Conservation (phyloP, 768 basidiomycete species). For the Rhodotorula babjevae region DNA sequence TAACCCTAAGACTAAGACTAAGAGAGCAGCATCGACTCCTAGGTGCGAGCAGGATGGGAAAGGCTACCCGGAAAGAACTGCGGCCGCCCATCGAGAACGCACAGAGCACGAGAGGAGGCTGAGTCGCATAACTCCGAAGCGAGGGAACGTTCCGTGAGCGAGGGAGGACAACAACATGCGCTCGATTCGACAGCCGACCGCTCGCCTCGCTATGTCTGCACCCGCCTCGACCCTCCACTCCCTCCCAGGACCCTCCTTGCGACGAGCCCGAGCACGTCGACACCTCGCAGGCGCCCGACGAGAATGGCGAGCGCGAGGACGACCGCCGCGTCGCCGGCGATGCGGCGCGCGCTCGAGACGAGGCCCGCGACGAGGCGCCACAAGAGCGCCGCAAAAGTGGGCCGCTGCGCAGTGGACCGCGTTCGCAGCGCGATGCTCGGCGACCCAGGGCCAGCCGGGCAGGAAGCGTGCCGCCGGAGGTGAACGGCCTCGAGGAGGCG, state of each 20-base stretch:
- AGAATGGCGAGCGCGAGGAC: neutral
- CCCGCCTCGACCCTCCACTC: too few species aligned
- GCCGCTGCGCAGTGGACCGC: neutral
- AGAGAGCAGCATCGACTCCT: too few species aligned
- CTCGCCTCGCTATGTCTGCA: too few species aligned
- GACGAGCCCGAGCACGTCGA: slow-evolving; percentile 6
- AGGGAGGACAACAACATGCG: too few species aligned
- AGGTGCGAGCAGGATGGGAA: too few species aligned
- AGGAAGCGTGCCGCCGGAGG: neutral
- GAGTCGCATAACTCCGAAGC: too few species aligned
- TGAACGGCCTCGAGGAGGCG: neutral
- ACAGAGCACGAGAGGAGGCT: too few species aligned
- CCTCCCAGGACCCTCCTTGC: neutral
- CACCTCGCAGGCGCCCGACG: slow-evolving; percentile 14
- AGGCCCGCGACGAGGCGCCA: neutral
- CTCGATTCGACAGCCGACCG: too few species aligned
- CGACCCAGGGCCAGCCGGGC: neutral
- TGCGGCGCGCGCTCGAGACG: neutral
- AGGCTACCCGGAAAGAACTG: too few species aligned
- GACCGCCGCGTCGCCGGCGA: slow-evolving; percentile 7
- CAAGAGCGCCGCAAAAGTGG: neutral
- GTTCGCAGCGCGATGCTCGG: neutral
- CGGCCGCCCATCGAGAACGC: too few species aligned
- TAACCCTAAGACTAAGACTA: too few species aligned
- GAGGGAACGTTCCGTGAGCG: too few species aligned